Base-by-base conservation (phyloP, 805 yeast species). In the Torulaspora franciscae region DNA sequence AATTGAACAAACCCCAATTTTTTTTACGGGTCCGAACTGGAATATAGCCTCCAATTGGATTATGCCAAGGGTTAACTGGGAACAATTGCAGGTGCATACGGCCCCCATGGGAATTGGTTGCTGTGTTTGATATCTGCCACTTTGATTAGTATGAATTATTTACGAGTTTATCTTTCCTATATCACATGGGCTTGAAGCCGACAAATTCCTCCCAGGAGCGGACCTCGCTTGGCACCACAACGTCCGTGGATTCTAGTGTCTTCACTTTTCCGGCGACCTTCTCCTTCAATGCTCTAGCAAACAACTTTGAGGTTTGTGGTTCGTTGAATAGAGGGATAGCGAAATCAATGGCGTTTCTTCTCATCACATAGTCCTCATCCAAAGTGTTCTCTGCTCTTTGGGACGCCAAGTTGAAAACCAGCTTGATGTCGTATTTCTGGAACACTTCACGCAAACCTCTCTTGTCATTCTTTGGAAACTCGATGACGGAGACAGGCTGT, bases 301-400 rank as follows among this genome's bases (percentile, higher is more conserved):
- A 93, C 57, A 93, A 71, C 58, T 81, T 64, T 2, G 96, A 84
- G 17, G 99, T 95, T 65, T 88, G 81, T 53, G 98, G 96, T 73
- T 93, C 99, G 65, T 91, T 93, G 75, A 93, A 91, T 64, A 93
- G 74, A 34, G 99, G 96, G 61, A 91, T 83, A 49, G 86, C 98
- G 66, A 93, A 93, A 68, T 93, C 99, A 71, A 93, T 95, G 38
- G 99, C 98, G 67, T 93, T 93, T 74, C 99, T 84, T 75, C 99
- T 84, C 99, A 93, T 93, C 47, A 91, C 83, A 68, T 93, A 93
- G 70, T 93, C 97, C 68, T 85, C 83, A 62, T 93, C 97, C 52
- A 79, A 68, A 52, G 87, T 75, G 52, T 77, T 71, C 59, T 86
- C 95, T 35, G 98, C 99, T 65, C 96, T 80, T 34, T 86, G 84